These are phyloP conservation scores for Kwoniella sp. DNA, from an alignment of 768 basidiomycete genomes.

Conservation along the genomic window DNA sequence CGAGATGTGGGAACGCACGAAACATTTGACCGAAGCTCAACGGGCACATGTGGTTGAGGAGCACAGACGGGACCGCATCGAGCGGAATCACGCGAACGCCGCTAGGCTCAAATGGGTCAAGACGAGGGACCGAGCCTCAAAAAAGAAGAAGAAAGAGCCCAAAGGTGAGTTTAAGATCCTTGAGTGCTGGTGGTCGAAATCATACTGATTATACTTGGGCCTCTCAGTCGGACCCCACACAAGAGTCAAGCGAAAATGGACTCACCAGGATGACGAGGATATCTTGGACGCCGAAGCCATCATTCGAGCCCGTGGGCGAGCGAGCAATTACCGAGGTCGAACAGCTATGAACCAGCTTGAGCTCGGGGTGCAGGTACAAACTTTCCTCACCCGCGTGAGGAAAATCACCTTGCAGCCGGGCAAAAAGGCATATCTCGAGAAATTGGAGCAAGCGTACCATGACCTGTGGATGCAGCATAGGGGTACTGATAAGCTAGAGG, in stretches of 20 bases:
- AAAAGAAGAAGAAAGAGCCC: slow-evolving; percentile 2
- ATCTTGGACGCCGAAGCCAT: slow-evolving; percentile 81
- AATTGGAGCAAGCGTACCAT: slow-evolving; percentile 80
- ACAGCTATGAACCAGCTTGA: slow-evolving; percentile 77
- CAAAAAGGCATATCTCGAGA: slow-evolving; percentile 72
- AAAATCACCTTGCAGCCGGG: slow-evolving; percentile 67
- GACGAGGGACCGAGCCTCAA: not conserved
- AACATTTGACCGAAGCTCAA: slow-evolving; percentile 6
- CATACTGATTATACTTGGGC: not conserved
- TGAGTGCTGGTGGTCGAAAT: not conserved
- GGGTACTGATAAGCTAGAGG: slow-evolving; percentile 69
- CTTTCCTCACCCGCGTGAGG: slow-evolving; percentile 56
- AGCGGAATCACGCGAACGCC: not conserved
- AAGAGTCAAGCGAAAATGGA: slow-evolving; percentile 65
- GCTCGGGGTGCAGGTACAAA: slow-evolving; percentile 59
- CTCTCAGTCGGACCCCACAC: not conserved
- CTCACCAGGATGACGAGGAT: slow-evolving; percentile 81
- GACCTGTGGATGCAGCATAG: slow-evolving; percentile 73
- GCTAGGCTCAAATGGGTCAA: slow-evolving; percentile 1
- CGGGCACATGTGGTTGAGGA: slow-evolving; percentile 9
- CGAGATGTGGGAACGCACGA: slow-evolving; percentile 12
- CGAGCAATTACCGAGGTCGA: slow-evolving; percentile 65
- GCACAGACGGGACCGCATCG: slow-evolving; percentile 1
- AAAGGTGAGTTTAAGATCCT: slow-evolving; percentile 1
- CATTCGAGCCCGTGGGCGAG: slow-evolving; percentile 74